Evolutionary conservation across 352 stramenopile genomes (phyloP).

Genomic region (Globisporangium iwayamae): DNA sequence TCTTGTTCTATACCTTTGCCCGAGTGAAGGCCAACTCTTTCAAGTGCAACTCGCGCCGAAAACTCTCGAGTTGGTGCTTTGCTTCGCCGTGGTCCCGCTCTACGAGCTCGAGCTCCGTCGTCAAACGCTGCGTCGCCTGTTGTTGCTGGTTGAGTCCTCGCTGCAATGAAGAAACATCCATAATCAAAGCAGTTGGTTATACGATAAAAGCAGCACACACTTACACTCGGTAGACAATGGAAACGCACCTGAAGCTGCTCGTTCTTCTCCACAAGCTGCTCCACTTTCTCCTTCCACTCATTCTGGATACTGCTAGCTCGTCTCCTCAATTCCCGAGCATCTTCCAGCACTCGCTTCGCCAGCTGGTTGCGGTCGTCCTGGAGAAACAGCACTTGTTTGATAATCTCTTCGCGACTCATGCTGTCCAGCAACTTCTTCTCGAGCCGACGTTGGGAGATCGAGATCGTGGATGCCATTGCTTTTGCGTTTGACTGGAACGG

Average conservation of each 20-base stretch:
- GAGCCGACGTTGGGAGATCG: neutral
- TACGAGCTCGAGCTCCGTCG: constrained; percentile 23
- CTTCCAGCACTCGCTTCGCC: constrained; percentile 29
- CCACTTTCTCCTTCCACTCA: constrained; percentile 45
- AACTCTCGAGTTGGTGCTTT: constrained; percentile 30
- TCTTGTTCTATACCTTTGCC: constrained; percentile 15
- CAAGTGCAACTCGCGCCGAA: constrained; percentile 38
- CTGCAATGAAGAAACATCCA: constrained; percentile 11
- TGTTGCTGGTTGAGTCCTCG: constrained; percentile 19
- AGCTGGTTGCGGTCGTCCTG: constrained; percentile 45
- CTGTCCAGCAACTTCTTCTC: constrained; percentile 21
- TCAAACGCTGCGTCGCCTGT: constrained; percentile 9
- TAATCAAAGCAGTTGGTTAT: neutral
- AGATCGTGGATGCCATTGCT: neutral
- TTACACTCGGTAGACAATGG: too few relatives aligned
- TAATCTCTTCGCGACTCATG: constrained; percentile 44
- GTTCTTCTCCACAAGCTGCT: constrained; percentile 34
- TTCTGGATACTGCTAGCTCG: constrained; percentile 33
- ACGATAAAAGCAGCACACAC: too few relatives aligned
- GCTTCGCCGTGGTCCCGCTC: constrained; percentile 29
- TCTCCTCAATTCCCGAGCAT: constrained; percentile 39
- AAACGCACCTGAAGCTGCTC: constrained; percentile 30
- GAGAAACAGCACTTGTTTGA: constrained; percentile 32
- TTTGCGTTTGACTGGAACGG: neutral
- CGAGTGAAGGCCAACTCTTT: constrained; percentile 26